Evolutionary conservation across 2,329 filamentous ascomycete species (phyloP).

Genomic region (Neocatenulostroma microsporum): DNA sequence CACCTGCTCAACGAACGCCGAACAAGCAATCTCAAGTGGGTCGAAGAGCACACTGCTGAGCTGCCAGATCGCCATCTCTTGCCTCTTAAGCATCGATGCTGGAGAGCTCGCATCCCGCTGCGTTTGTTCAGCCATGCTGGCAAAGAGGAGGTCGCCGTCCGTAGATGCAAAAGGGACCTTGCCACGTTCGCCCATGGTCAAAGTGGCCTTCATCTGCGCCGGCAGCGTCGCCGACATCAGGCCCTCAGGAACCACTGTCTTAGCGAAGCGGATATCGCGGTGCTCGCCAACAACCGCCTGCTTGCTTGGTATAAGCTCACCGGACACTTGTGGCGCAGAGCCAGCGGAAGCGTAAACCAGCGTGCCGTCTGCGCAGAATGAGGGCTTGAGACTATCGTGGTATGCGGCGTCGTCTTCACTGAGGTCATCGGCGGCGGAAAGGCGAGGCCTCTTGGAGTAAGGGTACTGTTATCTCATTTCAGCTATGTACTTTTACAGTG

Average conservation of each 20-base stretch:
- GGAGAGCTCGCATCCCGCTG: constrained; percentile 9
- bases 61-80: constrained; percentile 76
- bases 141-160: constrained; percentile 41
- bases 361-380: constrained; percentile 68
- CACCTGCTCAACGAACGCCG: constrained; percentile 29
- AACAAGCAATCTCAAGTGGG: constrained; percentile 35
- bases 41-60: constrained; percentile 84
- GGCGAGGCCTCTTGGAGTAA: constrained; percentile 24
- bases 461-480: constrained; percentile 26
- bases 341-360: constrained; percentile 56
- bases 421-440: constrained; percentile 53
- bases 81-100: constrained; percentile 27
- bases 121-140: constrained; percentile 37
- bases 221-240: constrained; percentile 25
- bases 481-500: constrained; percentile 27
- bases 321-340: constrained; percentile 34
- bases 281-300: constrained; percentile 55
- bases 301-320: constrained; percentile 48
- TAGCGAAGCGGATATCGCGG: constrained; percentile 58
- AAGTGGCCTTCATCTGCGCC: constrained; percentile 33
- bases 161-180: constrained; percentile 55
- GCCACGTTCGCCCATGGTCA: constrained; percentile 21
- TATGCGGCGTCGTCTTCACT: constrained; percentile 57
- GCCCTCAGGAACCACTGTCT: constrained; percentile 46
- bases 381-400: constrained; percentile 67